Evolutionary conservation across 2,329 filamentous ascomycete species (phyloP), one percentile per base, ranked within the genome.

Genomic region (Pyrenophora seminiperda): DNA sequence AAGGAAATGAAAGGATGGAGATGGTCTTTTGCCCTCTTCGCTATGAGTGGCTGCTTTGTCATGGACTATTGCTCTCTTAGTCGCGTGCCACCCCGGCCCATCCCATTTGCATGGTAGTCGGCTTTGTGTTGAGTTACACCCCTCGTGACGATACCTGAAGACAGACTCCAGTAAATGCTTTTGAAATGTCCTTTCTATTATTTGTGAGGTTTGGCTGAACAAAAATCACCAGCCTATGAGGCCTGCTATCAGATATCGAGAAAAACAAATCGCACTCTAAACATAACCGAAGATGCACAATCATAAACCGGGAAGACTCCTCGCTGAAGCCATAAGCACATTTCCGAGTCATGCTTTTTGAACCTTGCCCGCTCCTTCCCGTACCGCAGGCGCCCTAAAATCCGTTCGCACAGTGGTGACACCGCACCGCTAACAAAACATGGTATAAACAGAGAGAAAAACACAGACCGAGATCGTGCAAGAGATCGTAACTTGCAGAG

Each of bases 401-500:
- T 19, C 22, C 29, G 20, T 47, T 36, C 29, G 34, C 22, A 36
- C 22, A 36, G 33, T 37, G 32, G 30, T 36, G 13, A 37, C 33
- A 29, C 41, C 34, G 9, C 7, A 24, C 19, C n/a, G 32, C 31
- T 37, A 39, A 30, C 27, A 38, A 47, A 10, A 52, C 38, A 48
- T 17, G 40, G 22, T 36, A 48, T 39, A 19, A 52, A 34, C 33
- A 52, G 17, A 40, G 6, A 42, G 29, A 20, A 48, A 48, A 38
- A 38, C 20, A 43, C 33, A 43, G 43, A 37, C 38, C 27, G 38
- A 37, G 13, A 42, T 52, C 43, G 47, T 44, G 39, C 54, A 57
- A 57, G 55, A 54, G 45, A 41, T 56, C 55, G 46, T 58, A 55
- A 58, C 50, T 58, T 56, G 55, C 50, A 44, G 30, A 53, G 49